phyloP scores from a whole-genome alignment of 768 basidiomycete genomes.

The Astraeus odoratus region DNA sequence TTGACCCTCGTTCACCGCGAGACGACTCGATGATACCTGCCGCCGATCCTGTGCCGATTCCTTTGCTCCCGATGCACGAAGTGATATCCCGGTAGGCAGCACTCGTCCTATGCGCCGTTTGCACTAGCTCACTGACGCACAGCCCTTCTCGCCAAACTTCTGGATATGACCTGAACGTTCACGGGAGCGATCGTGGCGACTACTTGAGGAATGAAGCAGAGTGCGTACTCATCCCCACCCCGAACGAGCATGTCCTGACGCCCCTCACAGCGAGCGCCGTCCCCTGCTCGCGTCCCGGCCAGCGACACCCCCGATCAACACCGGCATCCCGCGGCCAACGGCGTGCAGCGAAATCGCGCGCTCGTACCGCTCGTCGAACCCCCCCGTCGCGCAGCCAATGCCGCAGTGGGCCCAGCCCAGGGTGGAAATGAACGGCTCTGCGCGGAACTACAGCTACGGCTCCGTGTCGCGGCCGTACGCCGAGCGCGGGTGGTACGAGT shows the following conservation, averaged over 20 bases:
- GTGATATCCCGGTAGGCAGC: constrained; percentile 21
- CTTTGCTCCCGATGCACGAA: constrained; percentile 29
- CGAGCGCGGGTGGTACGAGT: constrained; percentile 64
- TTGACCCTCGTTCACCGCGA: constrained; percentile 27
- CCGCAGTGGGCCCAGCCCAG: constrained; percentile 22
- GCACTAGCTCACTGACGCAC: neutral
- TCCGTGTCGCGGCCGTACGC: constrained; percentile 17
- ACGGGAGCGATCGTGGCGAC: constrained; percentile 10
- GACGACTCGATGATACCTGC: constrained; percentile 23
- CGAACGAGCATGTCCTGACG: neutral
- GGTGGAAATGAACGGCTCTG: constrained; percentile 25
- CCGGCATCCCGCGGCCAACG: constrained; percentile 14
- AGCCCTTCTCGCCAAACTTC: constrained; percentile 15
- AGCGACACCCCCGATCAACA: constrained; percentile 23
- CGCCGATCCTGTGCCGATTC: constrained; percentile 19
- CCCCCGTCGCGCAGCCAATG: constrained; percentile 20
- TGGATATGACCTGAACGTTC: constrained; percentile 12
- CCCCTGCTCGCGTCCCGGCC: constrained; percentile 40
- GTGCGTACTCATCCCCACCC: constrained; percentile 13
- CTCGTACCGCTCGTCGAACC: constrained; percentile 16
- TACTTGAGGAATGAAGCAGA: constrained; percentile 12
- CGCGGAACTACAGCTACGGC: constrained; percentile 23
- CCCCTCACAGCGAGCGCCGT: constrained; percentile 40
- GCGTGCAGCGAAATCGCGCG: constrained; percentile 18
- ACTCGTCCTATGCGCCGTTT: no score